A percentile compares a stretch with the other conserved stretches of the same genome.
Conservation (phyloP, 192 early-diverging fungal genomes). For the Gryganskiella cystojenkinii region DNA sequence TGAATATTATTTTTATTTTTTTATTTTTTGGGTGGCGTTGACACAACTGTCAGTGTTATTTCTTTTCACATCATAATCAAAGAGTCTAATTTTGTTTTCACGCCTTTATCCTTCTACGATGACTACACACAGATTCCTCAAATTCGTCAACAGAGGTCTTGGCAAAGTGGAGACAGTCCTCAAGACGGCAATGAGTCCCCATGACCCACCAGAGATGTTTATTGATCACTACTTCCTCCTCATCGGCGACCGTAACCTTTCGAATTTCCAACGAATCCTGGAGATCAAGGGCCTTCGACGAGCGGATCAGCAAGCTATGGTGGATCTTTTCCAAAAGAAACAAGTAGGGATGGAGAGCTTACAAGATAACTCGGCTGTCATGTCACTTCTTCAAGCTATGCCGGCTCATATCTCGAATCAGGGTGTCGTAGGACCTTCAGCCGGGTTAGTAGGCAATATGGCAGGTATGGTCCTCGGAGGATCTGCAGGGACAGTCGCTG, state of each 20-base stretch:
- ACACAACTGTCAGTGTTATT: not conserved
- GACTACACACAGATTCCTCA: too few relatives aligned
- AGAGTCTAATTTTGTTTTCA: too few relatives aligned
- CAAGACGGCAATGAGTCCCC: constrained; percentile 89
- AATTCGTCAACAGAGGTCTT: constrained; percentile 86
- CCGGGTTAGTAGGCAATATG: constrained; percentile 42
- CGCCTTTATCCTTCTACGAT: too few relatives aligned
- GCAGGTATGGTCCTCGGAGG: constrained; percentile 23
- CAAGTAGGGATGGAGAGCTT: constrained; percentile 51
- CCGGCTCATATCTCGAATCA: constrained; percentile 42
- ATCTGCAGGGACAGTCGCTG: constrained; percentile 5
- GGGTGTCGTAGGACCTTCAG: constrained; percentile 38
- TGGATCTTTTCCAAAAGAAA: constrained; percentile 64
- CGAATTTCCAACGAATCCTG: constrained; percentile 82
- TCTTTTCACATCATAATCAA: constrained; percentile 8
- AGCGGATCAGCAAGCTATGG: constrained; percentile 65
- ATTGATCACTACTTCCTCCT: constrained; percentile 92
- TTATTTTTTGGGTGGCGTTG: not conserved
- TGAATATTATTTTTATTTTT: not conserved
- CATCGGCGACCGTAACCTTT: constrained; percentile 74
- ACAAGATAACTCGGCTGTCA: constrained; percentile 55
- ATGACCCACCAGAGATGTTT: constrained; percentile 84
- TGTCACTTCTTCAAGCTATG: constrained; percentile 52
- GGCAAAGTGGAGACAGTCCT: constrained; percentile 86
- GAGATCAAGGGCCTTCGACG: constrained; percentile 83